phyloP scores from a whole-genome alignment of 768 basidiomycete genomes.

The Gloeopeniophorella convolvens region DNA sequence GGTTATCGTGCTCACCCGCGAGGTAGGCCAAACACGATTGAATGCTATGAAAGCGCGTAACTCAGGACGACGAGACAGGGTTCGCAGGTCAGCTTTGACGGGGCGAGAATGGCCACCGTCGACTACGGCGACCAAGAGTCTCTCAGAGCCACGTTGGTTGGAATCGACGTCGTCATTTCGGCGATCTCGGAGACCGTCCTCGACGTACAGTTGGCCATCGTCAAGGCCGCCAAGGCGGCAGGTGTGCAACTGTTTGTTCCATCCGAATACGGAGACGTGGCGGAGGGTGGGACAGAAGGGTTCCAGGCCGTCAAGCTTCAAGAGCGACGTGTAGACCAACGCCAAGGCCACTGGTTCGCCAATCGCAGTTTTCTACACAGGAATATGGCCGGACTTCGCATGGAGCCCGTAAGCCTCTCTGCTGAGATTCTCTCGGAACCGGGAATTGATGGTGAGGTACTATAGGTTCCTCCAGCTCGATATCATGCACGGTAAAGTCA shows the following conservation, averaged over 20 bases:
- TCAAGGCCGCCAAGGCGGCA: slow-evolving; percentile 1
- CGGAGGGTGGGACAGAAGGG: not conserved
- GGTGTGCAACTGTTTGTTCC: slow-evolving; percentile 5
- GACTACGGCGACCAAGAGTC: not conserved
- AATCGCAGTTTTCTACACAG: not conserved
- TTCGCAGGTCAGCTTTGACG: not conserved
- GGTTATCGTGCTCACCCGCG: not conserved
- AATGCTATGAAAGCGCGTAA: not conserved
- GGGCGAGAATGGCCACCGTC: not conserved
- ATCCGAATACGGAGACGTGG: not conserved
- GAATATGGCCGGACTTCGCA: not conserved
- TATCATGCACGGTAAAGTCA: not conserved
- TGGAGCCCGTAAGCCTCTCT: not conserved
- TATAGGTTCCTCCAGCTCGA: not conserved
- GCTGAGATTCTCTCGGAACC: too few species aligned
- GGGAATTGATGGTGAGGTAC: too few species aligned
- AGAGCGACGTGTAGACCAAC: not conserved
- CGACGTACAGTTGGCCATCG: not conserved
- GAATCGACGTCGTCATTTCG: slow-evolving; percentile 1
- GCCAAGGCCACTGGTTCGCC: not conserved
- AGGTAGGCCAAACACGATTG: not conserved
- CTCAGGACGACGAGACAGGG: not conserved
- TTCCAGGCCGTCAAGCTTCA: not conserved
- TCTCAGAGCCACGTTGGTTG: not conserved
- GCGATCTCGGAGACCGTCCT: not conserved